Base-by-base conservation (phyloP, 2,329 filamentous ascomycete genomes). In the Rhynchosporium agropyri region DNA sequence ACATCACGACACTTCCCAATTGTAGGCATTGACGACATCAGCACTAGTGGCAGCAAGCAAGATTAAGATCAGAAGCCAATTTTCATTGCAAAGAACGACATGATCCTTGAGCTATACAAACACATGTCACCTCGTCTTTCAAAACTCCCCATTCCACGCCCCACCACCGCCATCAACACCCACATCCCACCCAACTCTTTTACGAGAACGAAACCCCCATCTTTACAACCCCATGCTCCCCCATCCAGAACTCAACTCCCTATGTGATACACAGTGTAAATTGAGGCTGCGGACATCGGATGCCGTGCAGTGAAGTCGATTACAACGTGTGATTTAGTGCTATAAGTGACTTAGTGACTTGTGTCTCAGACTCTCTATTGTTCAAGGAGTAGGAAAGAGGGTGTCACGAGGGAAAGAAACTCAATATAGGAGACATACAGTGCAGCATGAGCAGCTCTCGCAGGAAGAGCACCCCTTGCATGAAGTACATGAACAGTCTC, bases 371-470 rank as follows among this genome's bases (percentile, higher is more conserved):
- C 4, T 20, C n/a, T 28, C 9, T n/a, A 20, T 46, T 20, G 43
- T 7, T 46, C 20, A 8, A 1, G 3, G 13, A 9, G 42, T 43
- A 43, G 5, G 10, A 13, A 53, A n/a, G 31, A 42, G 20, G 51
- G 13, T 36, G 28, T 20, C 20, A 20, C 20, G 20, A 20, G 20
- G 20, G 20, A 20, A 20, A 20, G 20, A 20, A 20, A 20, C 20
- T 20, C 20, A 20, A 20, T 20, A 20, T 4, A 29, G 51, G 13
- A 12, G 5, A 60, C 45, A 7, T 42, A 58, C 56, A 58, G 56
- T 58, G 56, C 56, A 58, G 56, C 56, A 58, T 15, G 56, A 40
- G 56, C 56, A 58, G 56, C 33, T 49, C 33, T 58, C 56, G 45
- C 56, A 58, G 20, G 42, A 49, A 10, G 56, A 29, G 45, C 56